phyloP scores from a whole-genome alignment of 2,329 filamentous ascomycete genomes.

The Talaromyces funiculosus region DNA sequence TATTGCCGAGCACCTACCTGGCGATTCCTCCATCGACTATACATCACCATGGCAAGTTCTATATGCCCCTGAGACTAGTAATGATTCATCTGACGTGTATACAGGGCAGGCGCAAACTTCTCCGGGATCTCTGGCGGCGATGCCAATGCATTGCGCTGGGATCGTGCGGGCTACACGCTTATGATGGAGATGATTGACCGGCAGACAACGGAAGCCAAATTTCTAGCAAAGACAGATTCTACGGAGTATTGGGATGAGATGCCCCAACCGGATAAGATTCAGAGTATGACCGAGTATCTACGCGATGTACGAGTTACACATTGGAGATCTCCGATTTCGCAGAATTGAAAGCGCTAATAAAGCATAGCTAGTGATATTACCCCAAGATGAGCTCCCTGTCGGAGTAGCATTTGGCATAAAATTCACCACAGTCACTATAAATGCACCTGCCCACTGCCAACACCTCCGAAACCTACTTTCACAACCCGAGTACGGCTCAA shows the following conservation, averaged over 20 bases:
- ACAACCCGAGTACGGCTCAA: slow-evolving; percentile 36
- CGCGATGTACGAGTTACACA: slow-evolving; percentile 30
- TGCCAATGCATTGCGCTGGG: slow-evolving; percentile 40
- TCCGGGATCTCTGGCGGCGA: slow-evolving; percentile 42
- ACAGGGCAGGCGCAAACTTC: slow-evolving; percentile 43
- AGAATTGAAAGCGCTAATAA: background rate
- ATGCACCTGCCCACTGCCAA: slow-evolving; percentile 38
- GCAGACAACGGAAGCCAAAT: slow-evolving; percentile 26
- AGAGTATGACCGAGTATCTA: slow-evolving; percentile 37
- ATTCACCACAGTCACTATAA: slow-evolving; percentile 40
- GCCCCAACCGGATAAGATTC: slow-evolving; percentile 37
- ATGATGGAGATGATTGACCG: slow-evolving; percentile 33
- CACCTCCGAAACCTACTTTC: slow-evolving; percentile 40
- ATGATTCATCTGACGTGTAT: background rate
- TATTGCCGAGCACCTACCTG: slow-evolving; percentile 39
- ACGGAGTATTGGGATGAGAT: slow-evolving; percentile 40
- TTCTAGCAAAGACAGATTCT: slow-evolving; percentile 34
- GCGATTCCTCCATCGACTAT: slow-evolving; percentile 33
- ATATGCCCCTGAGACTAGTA: background rate
- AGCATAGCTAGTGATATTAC: slow-evolving; percentile 16
- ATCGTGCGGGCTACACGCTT: slow-evolving; percentile 32
- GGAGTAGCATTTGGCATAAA: slow-evolving; percentile 37
- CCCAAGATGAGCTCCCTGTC: slow-evolving; percentile 26
- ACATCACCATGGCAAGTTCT: slow-evolving; percentile 37
- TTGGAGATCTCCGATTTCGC: background rate